Evolutionary conservation across 2,329 filamentous ascomycete genomes (phyloP), one percentile per base, ranked within the genome.

Genomic region (Alternaria triticina): DNA sequence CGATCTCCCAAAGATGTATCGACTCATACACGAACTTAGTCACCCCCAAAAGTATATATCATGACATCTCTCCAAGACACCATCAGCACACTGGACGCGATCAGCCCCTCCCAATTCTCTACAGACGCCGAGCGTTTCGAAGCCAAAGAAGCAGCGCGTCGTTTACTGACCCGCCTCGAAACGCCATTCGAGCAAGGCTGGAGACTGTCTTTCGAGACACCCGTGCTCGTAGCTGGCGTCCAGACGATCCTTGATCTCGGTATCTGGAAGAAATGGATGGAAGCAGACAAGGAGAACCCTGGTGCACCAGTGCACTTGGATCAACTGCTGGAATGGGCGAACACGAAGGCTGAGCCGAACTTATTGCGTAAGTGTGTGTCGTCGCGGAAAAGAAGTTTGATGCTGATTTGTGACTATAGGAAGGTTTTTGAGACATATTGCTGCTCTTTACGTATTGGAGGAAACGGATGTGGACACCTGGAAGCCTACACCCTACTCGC

Each of bases 401-500:
- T 9, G 15, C 45, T 61, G 15, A 61, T 22, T 17, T 22, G 3
- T 1, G n/a, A 11, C 17, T 23, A 6, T 10, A 61, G 54, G 54
- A 6, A 57, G 59, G 5, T 45, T 61, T 13, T 6, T 57, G 5
- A 45, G 54, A 11, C 52, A 57, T 6, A 46, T 61, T 9, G 59
- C 59, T 51, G 59, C 54, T 3, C 54, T 61, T 1, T 44, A 61
- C 10, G 59, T 61, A 22, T 11, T 61, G 4, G 27, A 57, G 36
- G 59, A 61, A n/a, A 51, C 59, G 0, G 46, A 51, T 10, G 36
- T 57, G 3, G 45, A 61, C 12, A 57, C 54, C 13, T 61, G 59
- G 59, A 57, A 52, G 47, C 59, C 59, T 6, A 57, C 59, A 12
- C 59, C 59, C 12, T 61, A 57, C 45, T 61, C 54, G 11, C 54